phyloP scores from a whole-genome alignment of 2,329 filamentous ascomycete species.

The Cordyceps tenuipes region DNA sequence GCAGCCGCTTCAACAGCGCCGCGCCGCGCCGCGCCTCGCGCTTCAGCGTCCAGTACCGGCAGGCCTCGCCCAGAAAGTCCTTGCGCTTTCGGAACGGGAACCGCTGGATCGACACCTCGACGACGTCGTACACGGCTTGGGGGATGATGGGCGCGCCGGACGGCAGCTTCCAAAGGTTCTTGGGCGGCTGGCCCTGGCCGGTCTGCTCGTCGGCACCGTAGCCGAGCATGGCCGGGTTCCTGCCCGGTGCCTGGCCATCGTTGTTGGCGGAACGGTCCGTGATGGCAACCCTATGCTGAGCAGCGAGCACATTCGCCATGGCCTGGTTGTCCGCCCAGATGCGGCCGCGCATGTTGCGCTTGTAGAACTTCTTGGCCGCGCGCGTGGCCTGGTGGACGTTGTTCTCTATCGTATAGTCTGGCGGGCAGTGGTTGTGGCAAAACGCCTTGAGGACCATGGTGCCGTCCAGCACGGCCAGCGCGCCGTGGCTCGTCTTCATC shows the following conservation, averaged over 20 bases:
- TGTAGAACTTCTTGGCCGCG: conserved; percentile 83
- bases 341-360: conserved; percentile 76
- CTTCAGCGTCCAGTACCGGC: conserved; percentile 97
- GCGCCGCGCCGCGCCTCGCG: conserved; percentile 86
- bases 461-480: conserved; percentile 67
- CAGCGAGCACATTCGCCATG: conserved; percentile 72
- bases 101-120: conserved; percentile 72
- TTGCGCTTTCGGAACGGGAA: conserved; percentile 78
- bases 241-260: conserved; percentile 76
- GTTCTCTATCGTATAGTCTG: conserved; percentile 81
- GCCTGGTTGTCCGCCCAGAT: conserved; percentile 89
- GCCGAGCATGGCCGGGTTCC: conserved; percentile 65
- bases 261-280: conserved; percentile 70
- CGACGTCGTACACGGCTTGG: conserved; percentile 74
- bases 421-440: conserved; percentile 89
- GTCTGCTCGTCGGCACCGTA: conserved; percentile 61
- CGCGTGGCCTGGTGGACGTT: conserved; percentile 71
- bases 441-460: conserved; percentile 84
- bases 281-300: conserved; percentile 55
- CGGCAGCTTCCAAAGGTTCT: conserved; percentile 72
- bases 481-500: conserved; percentile 89
- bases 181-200: conserved; percentile 38
- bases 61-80: conserved; percentile 86
- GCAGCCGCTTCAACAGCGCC: conserved; percentile 82
- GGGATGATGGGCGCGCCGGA: conserved; percentile 94